These are phyloP conservation scores for Mycena haematopus DNA, from an alignment of 768 basidiomycete genomes.

Conservation along the genomic window DNA sequence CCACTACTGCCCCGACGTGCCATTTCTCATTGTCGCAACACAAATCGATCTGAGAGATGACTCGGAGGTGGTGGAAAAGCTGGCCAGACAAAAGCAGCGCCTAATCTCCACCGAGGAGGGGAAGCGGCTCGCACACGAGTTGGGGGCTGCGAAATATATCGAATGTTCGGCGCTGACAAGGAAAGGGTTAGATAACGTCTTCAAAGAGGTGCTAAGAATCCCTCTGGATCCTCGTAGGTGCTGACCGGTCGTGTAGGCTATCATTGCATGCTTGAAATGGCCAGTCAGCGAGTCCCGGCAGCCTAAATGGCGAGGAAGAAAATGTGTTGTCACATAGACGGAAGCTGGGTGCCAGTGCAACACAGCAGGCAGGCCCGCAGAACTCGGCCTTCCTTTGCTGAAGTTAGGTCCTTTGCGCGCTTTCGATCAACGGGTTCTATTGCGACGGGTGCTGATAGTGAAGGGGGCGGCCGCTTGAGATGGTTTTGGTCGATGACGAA, in stretches of 20 bases:
- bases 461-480: too few species aligned
- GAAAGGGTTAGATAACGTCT: constrained; percentile 66
- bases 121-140: constrained; percentile 56
- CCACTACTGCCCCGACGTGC: constrained; percentile 98
- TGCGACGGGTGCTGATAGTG: too few species aligned
- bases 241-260: background rate
- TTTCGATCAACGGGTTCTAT: too few species aligned
- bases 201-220: constrained; percentile 46
- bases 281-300: background rate
- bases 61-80: constrained; percentile 59
- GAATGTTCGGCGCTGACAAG: background rate
- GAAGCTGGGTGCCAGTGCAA: too few species aligned
- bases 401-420: too few species aligned
- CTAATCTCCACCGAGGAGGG: constrained; percentile 89
- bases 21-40: constrained; percentile 96
- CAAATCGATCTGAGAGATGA: constrained; percentile 98
- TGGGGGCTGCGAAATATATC: constrained; percentile 84
- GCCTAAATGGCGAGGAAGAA: background rate
- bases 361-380: too few species aligned
- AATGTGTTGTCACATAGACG: background rate
- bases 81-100: constrained; percentile 94
- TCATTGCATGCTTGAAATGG: background rate
- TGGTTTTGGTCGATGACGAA: too few species aligned
- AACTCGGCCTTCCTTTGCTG: too few species aligned
- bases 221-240: background rate